Evolutionary conservation across 2,329 filamentous ascomycete genomes (phyloP).

Genomic region (Colletotrichum tropicale): DNA sequence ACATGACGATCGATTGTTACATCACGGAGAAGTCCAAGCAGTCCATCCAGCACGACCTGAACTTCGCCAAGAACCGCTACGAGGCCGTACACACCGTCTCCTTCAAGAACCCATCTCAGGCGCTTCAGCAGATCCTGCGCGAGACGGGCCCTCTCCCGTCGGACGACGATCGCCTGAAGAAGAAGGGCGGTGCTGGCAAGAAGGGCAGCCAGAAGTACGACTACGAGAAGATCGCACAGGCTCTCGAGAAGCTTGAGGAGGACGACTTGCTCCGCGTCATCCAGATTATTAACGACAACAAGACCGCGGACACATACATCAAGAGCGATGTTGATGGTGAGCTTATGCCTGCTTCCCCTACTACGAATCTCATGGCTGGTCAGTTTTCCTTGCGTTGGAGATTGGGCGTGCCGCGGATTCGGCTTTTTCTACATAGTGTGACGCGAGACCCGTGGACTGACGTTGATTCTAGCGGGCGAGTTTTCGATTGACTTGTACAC

Average conservation of each 20-base stretch:
- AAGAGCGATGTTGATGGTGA: constrained; percentile 96
- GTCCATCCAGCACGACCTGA: constrained; percentile 84
- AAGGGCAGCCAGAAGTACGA: constrained; percentile 80
- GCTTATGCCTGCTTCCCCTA: constrained; percentile 37
- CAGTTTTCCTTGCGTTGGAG: constrained; percentile 18
- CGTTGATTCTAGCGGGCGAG: constrained; percentile 73
- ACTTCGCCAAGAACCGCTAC: constrained; percentile 83
- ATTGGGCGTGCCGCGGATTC: neutral
- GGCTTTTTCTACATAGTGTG: neutral
- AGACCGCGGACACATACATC: constrained; percentile 91
- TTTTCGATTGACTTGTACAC: constrained; percentile 99
- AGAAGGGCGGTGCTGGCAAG: constrained; percentile 73
- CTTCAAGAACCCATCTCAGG: constrained; percentile 92
- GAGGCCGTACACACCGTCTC: constrained; percentile 80
- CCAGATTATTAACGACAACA: constrained; percentile 98
- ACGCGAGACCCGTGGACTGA: constrained; percentile 36
- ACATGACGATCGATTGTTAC: constrained; percentile 85
- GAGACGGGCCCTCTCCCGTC: constrained; percentile 87
- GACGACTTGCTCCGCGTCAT: constrained; percentile 95
- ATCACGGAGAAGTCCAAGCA: constrained; percentile 88
- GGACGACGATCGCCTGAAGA: constrained; percentile 64
- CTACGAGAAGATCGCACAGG: constrained; percentile 96
- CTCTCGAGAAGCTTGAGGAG: constrained; percentile 85
- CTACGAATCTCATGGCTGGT: constrained; percentile 16
- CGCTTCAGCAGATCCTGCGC: constrained; percentile 78